Base-by-base conservation (phyloP, 495 filamentous ascomycete genomes). In the Penicillium steckii region DNA sequence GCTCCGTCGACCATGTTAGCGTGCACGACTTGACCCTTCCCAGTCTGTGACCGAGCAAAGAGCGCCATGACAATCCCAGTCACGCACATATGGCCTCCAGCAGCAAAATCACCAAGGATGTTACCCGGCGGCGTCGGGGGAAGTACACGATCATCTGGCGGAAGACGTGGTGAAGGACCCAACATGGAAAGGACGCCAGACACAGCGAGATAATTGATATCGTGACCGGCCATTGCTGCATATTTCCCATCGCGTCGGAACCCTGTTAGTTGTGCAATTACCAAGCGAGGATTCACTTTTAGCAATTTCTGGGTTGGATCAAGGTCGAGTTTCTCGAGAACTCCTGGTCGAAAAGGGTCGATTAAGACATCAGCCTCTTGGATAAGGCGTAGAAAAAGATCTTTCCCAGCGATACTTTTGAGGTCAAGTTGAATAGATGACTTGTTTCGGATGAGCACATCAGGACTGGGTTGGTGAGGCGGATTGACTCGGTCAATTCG, bases 1-100 rank as follows among this genome's bases (percentile, higher is more conserved):
- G 73, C 76, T 1, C 90, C 90, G 70, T 94, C 89, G 6, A 91
- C 89, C 89, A 94, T 94, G 68, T 91, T 92, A 8, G 83, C 85
- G 68, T 92, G 87, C 0, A 94, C 88, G 0, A 93, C 79, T 71
- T 91, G 88, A 0, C 88, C 89, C 19, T 69, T 70, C 2, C 88
- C 87, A 3, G 65, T 80, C 29, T 38, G 30, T 19, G 52, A 27
- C 12, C 67, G 48, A 17, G 44, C 42, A 8, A 68, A 24, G 9
- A 71, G 27, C 3, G 68, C 68, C 21, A 66, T 13, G 9, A 70
- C 25, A 33, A 72, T 69, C 0, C 74, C 75, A 24, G 72, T 32
- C 33, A 89, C 83, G 23, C 87, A 61, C 29, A 78, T 79, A 4
- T 82, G 75, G 17, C 89, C 89, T 15, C 89, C 90, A 12, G 87